phyloP scores from a whole-genome alignment of 805 yeast species.

The Nakazawaea populi region DNA sequence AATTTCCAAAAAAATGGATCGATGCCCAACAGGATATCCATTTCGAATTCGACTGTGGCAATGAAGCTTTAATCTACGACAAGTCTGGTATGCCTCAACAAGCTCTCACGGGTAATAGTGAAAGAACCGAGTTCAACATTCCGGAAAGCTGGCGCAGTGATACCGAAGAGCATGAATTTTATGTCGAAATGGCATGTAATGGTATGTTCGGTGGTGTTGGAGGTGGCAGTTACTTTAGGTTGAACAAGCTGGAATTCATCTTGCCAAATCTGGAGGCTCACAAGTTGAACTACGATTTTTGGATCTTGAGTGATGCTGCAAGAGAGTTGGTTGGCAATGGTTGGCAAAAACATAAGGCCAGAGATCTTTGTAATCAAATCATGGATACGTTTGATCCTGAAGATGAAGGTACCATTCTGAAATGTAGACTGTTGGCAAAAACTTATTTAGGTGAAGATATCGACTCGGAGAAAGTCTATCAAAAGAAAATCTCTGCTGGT shows the following conservation, averaged over 20 bases:
- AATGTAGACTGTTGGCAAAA: slow-evolving; percentile 63
- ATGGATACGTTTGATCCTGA: slow-evolving; percentile 78
- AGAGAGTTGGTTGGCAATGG: slow-evolving; percentile 70
- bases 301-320: slow-evolving; percentile 88
- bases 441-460: slow-evolving; percentile 59
- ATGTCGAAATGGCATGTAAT: slow-evolving; percentile 87
- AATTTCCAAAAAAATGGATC: slow-evolving; percentile 59
- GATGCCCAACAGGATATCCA: slow-evolving; percentile 35
- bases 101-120: slow-evolving; percentile 85
- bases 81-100: slow-evolving; percentile 63
- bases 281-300: slow-evolving; percentile 71
- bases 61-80: slow-evolving; percentile 79
- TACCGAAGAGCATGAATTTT: slow-evolving; percentile 56
- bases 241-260: slow-evolving; percentile 69
- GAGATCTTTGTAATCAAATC: slow-evolving; percentile 72
- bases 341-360: slow-evolving; percentile 82
- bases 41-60: slow-evolving; percentile 79
- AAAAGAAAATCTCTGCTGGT: slow-evolving; percentile 28
- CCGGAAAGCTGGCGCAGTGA: slow-evolving; percentile 49
- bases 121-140: slow-evolving; percentile 66
- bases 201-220: slow-evolving; percentile 85
- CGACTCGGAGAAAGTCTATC: slow-evolving; percentile 62
- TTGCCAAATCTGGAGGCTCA: slow-evolving; percentile 80
- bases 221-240: slow-evolving; percentile 58
- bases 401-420: slow-evolving; percentile 48